phyloP scores from a whole-genome alignment of 768 basidiomycete species.

The Tulasnella sp. region DNA sequence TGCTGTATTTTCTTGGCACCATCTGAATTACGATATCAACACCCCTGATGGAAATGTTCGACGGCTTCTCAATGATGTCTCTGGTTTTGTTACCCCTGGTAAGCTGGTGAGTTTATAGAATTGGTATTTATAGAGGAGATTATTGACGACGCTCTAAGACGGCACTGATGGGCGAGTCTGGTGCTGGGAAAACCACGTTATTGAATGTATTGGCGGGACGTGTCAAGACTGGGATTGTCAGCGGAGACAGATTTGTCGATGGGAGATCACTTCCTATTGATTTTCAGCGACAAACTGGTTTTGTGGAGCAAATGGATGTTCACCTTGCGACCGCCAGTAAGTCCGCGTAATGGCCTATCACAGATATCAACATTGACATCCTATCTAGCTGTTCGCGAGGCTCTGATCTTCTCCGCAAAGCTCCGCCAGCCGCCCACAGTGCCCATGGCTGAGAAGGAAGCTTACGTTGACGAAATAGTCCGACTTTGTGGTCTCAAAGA shows the following conservation, averaged over 20 bases:
- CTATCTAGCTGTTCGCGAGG: slow-evolving; percentile 34
- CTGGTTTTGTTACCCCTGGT: slow-evolving; percentile 31
- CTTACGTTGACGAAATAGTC: slow-evolving; percentile 32
- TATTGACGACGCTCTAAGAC: too few relatives aligned
- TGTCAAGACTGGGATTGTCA: slow-evolving; percentile 30
- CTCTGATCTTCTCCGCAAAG: slow-evolving; percentile 29
- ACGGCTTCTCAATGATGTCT: slow-evolving; percentile 27
- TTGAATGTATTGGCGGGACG: slow-evolving; percentile 22
- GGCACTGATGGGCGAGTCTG: slow-evolving; percentile 34
- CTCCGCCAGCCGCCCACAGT: slow-evolving; percentile 29
- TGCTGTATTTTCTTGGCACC: too few relatives aligned
- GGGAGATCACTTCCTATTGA: slow-evolving; percentile 13
- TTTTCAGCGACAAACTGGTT: slow-evolving; percentile 25
- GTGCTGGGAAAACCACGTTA: slow-evolving; percentile 31
- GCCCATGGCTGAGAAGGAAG: slow-evolving; percentile 27
- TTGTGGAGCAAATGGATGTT: slow-evolving; percentile 25
- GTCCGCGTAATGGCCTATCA: slow-evolving; percentile 21
- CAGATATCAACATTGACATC: not conserved
- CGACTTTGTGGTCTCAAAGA: slow-evolving; percentile 30
- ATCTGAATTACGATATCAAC: slow-evolving; percentile 27
- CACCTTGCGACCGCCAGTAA: not conserved
- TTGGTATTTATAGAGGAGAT: too few relatives aligned
- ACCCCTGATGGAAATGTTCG: slow-evolving; percentile 17
- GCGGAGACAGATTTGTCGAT: slow-evolving; percentile 31
- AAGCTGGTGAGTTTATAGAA: too few relatives aligned